A percentile compares a stretch with the other conserved stretches of the same genome.
Conservation (phyloP, 202 grass and related monocot species). For the Setaria viridis region DNA sequence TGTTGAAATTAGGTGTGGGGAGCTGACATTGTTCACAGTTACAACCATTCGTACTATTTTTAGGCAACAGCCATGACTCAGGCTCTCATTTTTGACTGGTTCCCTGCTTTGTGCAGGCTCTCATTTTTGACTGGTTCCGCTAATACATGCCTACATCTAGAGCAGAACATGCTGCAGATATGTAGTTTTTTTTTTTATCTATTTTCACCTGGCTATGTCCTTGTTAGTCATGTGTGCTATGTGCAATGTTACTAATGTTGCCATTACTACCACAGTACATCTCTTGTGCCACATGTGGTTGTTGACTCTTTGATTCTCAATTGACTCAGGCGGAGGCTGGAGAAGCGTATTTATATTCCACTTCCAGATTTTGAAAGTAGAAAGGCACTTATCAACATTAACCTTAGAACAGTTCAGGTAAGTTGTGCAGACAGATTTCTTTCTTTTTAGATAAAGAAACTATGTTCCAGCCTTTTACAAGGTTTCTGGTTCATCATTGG, state of each 20-base stretch:
- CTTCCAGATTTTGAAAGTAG: constrained; percentile 96
- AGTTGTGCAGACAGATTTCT: background rate
- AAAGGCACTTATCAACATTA: constrained; percentile 97
- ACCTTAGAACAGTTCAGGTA: constrained; percentile 98
- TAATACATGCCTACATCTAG: background rate
- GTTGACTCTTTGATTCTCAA: constrained; percentile 33
- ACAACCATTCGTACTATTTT: background rate
- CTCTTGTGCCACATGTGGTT: background rate
- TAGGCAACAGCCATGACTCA: background rate
- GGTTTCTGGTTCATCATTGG: background rate
- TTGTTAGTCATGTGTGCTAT: background rate
- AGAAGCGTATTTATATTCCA: constrained; percentile 99
- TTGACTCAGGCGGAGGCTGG: constrained; percentile 81
- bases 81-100: constrained; percentile 20
- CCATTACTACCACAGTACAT: background rate
- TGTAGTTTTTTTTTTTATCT: constrained; percentile 19
- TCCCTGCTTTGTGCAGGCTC: background rate
- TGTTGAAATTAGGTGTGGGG: background rate
- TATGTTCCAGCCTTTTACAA: too few species aligned
- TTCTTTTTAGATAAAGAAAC: too few species aligned
- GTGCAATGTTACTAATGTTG: constrained; percentile 31
- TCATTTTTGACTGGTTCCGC: constrained; percentile 29
- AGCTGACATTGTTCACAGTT: constrained; percentile 13
- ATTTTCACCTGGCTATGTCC: constrained; percentile 21
- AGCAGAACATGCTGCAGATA: background rate